phyloP scores from a whole-genome alignment of 1,284 basidiomycete species.

The Lentinula novae-zelandiae region DNA sequence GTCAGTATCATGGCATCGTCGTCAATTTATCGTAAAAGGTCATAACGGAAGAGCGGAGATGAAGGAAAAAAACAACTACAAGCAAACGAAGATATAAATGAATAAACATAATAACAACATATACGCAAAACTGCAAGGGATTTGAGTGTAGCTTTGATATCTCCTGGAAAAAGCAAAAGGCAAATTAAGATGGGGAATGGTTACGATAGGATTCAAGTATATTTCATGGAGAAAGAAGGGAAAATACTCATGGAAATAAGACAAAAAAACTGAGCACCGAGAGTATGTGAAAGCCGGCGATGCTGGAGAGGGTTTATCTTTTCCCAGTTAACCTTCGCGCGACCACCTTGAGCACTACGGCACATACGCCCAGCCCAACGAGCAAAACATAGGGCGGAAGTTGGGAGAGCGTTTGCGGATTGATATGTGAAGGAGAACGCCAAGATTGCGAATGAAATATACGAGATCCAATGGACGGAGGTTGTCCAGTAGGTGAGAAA shows the following conservation, averaged over 20 bases:
- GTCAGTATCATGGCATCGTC: background rate
- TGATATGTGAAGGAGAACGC: background rate
- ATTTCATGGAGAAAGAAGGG: background rate
- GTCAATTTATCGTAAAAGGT: background rate
- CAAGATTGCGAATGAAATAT: background rate
- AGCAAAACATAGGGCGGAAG: slow-evolving; percentile 48
- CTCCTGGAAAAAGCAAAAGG: background rate
- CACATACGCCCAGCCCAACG: slow-evolving; percentile 55
- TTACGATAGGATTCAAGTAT: background rate
- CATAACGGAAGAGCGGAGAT: background rate
- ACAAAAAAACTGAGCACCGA: background rate
- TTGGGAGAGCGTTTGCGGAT: slow-evolving; percentile 29
- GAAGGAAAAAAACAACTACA: background rate
- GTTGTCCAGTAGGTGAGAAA: background rate
- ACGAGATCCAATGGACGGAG: slow-evolving; percentile 2
- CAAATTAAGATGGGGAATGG: background rate
- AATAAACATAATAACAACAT: slow-evolving; percentile 7
- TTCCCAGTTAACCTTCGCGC: slow-evolving; percentile 27
- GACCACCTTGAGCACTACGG: slow-evolving; percentile 47
- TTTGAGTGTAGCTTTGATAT: background rate
- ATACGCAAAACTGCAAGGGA: background rate
- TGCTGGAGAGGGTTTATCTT: background rate
- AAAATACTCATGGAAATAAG: background rate
- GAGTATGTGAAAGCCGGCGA: background rate
- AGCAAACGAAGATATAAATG: slow-evolving; percentile 1